These are phyloP conservation scores for Talaromyces amestolkiae DNA, from an alignment of 2,329 filamentous ascomycete genomes.

Conservation along the genomic window DNA sequence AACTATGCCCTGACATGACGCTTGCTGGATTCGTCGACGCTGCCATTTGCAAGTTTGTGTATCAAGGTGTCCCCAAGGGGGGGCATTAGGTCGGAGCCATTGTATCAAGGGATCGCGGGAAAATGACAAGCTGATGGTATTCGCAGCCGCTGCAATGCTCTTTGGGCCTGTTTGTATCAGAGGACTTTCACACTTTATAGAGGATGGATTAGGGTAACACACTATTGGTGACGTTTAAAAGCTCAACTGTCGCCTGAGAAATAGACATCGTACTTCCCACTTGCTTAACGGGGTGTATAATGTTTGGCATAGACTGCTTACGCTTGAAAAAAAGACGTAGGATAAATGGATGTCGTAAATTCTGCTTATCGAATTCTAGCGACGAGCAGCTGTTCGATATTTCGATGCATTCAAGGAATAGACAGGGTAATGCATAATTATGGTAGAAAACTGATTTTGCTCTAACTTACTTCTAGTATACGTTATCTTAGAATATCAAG, in stretches of 20 bases:
- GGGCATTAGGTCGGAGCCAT: not conserved
- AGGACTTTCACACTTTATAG: not conserved
- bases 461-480: not conserved
- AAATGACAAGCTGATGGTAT: not conserved
- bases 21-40: not conserved
- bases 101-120: not conserved
- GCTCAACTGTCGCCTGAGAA: not conserved
- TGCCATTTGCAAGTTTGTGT: not conserved
- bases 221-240: not conserved
- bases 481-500: not conserved
- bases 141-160: not conserved
- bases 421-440: not conserved
- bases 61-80: not conserved
- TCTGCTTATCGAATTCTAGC: not conserved
- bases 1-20: not conserved
- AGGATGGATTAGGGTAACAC: not conserved
- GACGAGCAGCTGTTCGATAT: too few species aligned
- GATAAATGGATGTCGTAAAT: too few species aligned
- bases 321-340: too few species aligned
- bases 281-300: not conserved
- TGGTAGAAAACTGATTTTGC: not conserved
- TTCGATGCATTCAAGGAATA: too few species aligned
- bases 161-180: not conserved
- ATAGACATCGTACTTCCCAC: not conserved
- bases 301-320: not conserved